phyloP scores from a whole-genome alignment of 1,139 yeast species.

The Zygoascus sp. region DNA sequence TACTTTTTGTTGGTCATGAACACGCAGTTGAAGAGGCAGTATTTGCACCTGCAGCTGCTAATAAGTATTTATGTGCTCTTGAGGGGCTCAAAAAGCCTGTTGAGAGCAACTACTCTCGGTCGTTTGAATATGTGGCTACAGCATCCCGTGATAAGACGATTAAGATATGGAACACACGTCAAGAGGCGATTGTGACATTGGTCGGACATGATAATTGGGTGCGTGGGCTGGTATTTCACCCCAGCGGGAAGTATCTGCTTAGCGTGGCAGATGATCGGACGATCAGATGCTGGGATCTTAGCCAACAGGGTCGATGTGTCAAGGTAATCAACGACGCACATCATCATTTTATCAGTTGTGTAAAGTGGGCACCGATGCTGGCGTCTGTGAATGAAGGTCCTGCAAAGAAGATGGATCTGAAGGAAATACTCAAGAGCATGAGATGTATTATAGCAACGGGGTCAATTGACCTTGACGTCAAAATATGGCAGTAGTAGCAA shows the following conservation, averaged over 20 bases:
- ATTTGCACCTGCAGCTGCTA: conserved; percentile 57
- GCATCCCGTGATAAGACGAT: conserved; percentile 78
- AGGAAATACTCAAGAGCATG: conserved; percentile 18
- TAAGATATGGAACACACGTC: conserved; percentile 74
- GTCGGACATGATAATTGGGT: conserved; percentile 89
- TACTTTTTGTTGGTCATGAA: conserved; percentile 68
- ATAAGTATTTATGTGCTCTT: conserved; percentile 48
- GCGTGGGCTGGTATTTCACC: conserved; percentile 63
- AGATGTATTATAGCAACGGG: conserved; percentile 65
- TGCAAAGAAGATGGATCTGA: conserved; percentile 4
- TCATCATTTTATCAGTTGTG: conserved; percentile 65
- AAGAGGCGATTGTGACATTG: conserved; percentile 51
- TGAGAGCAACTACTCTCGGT: conserved; percentile 22
- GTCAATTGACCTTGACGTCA: conserved; percentile 74
- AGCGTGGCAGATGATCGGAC: conserved; percentile 79
- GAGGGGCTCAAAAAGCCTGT: conserved; percentile 33
- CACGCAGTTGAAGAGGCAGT: conserved; percentile 78
- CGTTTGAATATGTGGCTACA: conserved; percentile 50
- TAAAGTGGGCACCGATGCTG: conserved; percentile 51
- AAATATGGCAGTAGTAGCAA: conserved; percentile 53
- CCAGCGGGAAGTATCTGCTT: conserved; percentile 65
- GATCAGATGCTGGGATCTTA: conserved; percentile 75
- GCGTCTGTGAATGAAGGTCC: conserved; percentile 19
- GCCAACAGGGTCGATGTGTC: conserved; percentile 49
- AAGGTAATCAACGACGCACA: conserved; percentile 55